Evolutionary conservation across 2,329 filamentous ascomycete species (phyloP).

Genomic region (Xylaria digitata): DNA sequence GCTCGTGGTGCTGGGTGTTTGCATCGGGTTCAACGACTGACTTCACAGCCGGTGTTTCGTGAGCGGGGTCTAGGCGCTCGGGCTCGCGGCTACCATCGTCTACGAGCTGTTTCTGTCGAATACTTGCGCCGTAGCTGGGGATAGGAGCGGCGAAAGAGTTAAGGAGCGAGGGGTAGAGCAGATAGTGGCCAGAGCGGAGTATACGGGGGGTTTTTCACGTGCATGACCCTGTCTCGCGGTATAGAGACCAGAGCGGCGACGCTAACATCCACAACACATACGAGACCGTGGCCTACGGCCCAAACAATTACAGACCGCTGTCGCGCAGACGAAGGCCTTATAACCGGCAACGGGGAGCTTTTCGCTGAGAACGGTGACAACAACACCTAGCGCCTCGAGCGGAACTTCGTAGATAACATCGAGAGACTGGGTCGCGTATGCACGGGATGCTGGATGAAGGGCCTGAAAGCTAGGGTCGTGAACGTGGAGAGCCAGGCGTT

Average conservation of each 20-base stretch:
- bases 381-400: constrained; percentile 66
- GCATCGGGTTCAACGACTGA: constrained; percentile 74
- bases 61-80: constrained; percentile 64
- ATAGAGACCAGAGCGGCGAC: constrained; percentile 23
- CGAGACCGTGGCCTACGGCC: constrained; percentile 57
- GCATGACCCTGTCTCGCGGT: constrained; percentile 71
- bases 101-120: constrained; percentile 56
- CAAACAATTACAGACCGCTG: constrained; percentile 67
- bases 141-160: no score
- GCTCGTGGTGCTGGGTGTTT: constrained; percentile 80
- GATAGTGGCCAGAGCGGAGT: constrained; percentile 55
- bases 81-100: constrained; percentile 67
- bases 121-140: no score
- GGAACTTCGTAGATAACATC: constrained; percentile 74
- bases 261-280: not conserved
- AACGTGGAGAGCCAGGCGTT: not conserved
- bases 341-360: constrained; percentile 74
- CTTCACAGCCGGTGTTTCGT: constrained; percentile 62
- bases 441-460: constrained; percentile 39
- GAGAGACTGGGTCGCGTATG: constrained; percentile 66
- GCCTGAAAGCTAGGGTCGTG: constrained; percentile 31
- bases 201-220: constrained; percentile 88
- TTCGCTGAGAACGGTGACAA: constrained; percentile 75
- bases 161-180: no score
- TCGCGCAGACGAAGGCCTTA: constrained; percentile 71